Conservation (phyloP, 768 basidiomycete genomes). For the Rhodotorula diobovata region DNA sequence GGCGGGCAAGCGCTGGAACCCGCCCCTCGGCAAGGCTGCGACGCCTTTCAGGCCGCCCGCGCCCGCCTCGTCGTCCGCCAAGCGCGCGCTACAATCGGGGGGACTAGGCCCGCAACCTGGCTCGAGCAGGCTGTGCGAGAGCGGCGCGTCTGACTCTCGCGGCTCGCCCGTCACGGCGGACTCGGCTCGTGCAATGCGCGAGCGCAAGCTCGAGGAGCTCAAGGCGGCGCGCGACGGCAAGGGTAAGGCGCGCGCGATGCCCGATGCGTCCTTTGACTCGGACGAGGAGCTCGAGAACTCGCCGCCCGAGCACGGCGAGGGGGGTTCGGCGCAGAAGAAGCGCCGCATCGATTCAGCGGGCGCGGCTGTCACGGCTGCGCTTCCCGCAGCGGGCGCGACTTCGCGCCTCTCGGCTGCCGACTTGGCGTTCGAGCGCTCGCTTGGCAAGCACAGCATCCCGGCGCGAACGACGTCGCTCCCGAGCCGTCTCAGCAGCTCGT, state of each 20-base stretch:
- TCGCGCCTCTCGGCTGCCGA: not conserved
- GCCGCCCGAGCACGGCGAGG: not conserved
- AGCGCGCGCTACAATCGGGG: not conserved
- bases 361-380: not conserved
- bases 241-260: not conserved
- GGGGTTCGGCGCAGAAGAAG: not conserved
- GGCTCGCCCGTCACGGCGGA: not conserved
- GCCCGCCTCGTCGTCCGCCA: no score
- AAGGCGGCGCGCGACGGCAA: not conserved
- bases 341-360: not conserved
- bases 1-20: not conserved
- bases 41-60: not conserved
- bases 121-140: not conserved
- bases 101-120: not conserved
- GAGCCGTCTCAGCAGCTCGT: not conserved
- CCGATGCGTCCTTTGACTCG: not conserved
- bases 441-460: not conserved
- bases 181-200: not conserved
- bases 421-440: not conserved
- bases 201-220: not conserved
- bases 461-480: not conserved
- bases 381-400: not conserved
- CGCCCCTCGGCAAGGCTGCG: not conserved
- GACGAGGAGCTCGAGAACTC: slow-evolving; percentile 1
- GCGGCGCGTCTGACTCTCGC: not conserved